Conservation (phyloP, 495 filamentous ascomycete genomes). For the Aspergillus panamensis region DNA sequence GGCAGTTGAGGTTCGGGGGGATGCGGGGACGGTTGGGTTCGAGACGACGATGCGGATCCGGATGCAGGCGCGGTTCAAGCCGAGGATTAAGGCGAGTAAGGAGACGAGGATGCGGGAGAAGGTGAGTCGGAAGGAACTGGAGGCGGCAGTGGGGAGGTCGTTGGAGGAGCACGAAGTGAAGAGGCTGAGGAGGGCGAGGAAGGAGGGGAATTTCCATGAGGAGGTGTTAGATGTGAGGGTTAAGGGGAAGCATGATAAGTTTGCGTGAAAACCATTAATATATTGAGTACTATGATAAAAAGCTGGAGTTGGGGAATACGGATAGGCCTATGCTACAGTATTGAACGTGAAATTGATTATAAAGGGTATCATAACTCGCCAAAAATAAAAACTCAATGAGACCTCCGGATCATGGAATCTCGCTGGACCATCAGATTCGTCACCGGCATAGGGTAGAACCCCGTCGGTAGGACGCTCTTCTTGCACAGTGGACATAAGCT, state of each 20-base stretch:
- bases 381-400: background rate
- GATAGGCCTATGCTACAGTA: too few relatives aligned
- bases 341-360: too few relatives aligned
- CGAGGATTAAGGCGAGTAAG: conserved; percentile 68
- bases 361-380: background rate
- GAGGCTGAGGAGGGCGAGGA: conserved; percentile 73
- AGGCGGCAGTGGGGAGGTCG: conserved; percentile 70
- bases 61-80: conserved; percentile 95
- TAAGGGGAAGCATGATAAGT: conserved; percentile 97
- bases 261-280: conserved; percentile 50
- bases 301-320: too few relatives aligned
- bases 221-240: conserved; percentile 82
- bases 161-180: conserved; percentile 84
- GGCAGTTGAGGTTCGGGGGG: conserved; percentile 64
- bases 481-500: conserved; percentile 90
- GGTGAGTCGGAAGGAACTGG: conserved; percentile 83
- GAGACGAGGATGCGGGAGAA: conserved; percentile 78
- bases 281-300: too few relatives aligned
- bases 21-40: conserved; percentile 66
- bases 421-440: conserved; percentile 82
- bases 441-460: conserved; percentile 61
- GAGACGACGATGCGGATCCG: conserved; percentile 77
- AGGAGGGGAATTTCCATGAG: conserved; percentile 88
- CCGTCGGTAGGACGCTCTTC: conserved; percentile 62
- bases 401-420: conserved; percentile 41